Conservation (phyloP, 305 asterid species). For the Rubia tinctorum region DNA sequence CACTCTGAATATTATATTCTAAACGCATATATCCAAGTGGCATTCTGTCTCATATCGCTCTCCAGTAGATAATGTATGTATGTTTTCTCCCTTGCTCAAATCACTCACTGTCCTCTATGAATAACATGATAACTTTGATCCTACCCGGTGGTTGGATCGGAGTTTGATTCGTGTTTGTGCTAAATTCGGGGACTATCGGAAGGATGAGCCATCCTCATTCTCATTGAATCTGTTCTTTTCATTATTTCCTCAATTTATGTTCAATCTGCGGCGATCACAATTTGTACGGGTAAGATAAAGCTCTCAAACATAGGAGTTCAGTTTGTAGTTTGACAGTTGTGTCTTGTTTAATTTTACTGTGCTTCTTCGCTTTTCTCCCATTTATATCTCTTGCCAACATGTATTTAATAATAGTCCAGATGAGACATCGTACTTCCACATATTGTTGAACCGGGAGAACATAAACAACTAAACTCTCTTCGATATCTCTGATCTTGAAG, state of each 20-base stretch:
- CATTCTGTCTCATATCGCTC: not conserved
- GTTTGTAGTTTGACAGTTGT: constrained; percentile 4
- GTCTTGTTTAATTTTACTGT: constrained; percentile 15
- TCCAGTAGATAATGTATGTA: too few species aligned
- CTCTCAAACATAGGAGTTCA: constrained; percentile 12
- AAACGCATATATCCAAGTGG: not conserved
- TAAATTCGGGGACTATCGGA: constrained; percentile 95
- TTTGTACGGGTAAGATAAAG: constrained; percentile 68
- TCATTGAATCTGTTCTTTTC: constrained; percentile 76
- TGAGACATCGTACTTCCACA: constrained; percentile 98
- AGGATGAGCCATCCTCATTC: constrained; percentile 94
- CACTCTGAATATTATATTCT: not conserved
- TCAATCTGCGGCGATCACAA: constrained; percentile 94
- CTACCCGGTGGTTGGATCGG: constrained; percentile 96
- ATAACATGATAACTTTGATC: constrained; percentile 88
- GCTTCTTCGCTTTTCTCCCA: constrained; percentile 11
- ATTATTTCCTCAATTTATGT: constrained; percentile 93
- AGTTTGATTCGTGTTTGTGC: constrained; percentile 89
- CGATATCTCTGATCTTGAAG: too few species aligned
- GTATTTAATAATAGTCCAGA: constrained; percentile 99
- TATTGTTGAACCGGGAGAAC: constrained; percentile 85
- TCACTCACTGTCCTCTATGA: not conserved
- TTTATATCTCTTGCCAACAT: constrained; percentile 28
- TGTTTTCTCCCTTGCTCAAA: not conserved
- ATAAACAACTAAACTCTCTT: constrained; percentile 92